Evolutionary conservation across 2,329 filamentous ascomycete genomes (phyloP), one percentile per base, ranked within the genome.

Genomic region (Microsporum ferrugineum): DNA sequence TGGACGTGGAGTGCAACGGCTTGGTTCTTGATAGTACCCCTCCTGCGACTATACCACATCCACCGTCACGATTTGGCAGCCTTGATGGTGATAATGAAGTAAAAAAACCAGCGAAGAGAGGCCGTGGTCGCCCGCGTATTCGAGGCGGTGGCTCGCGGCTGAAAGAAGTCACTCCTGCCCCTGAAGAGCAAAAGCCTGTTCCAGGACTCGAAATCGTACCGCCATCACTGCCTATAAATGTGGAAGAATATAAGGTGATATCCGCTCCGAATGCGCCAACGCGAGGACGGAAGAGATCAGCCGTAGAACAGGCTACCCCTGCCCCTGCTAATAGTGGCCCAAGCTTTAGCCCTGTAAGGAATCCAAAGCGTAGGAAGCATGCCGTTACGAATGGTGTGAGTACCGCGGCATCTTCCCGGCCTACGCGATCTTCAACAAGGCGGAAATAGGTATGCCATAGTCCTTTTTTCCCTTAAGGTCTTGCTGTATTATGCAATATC

Each of bases 211-310:
- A 49, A 8, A 59, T 59, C 31, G 23, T 59, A 31, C 8, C 36
- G 12, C 57, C 57, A 2, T 23, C 41, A 12, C n/a, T 41, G 14
- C 57, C 57, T 10, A 27, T 8, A 10, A 49, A 59, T 36, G 12
- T 41, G 10, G 12, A 8, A 47, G 43, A 59, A 14, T 59, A 59
- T 34, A 38, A 47, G 14, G 39, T 49, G 8, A 29, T 59, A 3
- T 14, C 12, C 2, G 12, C 23, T 36, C 49, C 23, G 5, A 17
- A 34, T 23, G 17, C 14, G n/a, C 31, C 29, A 12, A 43, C 23
- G 3, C 34, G 57, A 43, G 58, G 61, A 6, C 57, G 39, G 36
- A 62, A 62, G 51, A 60, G 61, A 45, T 60, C 60, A n/a, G 58
- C 58, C 34, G 12, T 23, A 14, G 36, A 27, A 8, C n/a, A 23